Conservation (phyloP, 495 filamentous ascomycete species). For the Choiromyces venosus region DNA sequence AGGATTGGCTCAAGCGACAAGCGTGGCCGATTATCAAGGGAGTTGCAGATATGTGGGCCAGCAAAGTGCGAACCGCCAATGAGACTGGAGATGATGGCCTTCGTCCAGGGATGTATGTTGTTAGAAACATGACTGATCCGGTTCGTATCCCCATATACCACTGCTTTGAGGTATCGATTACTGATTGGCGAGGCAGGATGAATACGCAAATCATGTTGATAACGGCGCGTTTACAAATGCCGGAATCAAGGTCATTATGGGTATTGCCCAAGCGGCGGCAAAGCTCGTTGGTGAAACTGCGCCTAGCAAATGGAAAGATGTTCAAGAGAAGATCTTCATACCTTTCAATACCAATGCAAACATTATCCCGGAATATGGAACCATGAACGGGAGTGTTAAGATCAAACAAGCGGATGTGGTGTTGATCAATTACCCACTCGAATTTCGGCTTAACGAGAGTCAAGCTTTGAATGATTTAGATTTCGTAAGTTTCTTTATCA, state of each 20-base stretch:
- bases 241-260: constrained; percentile 55
- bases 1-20: constrained; percentile 46
- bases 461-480: constrained; percentile 48
- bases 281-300: constrained; percentile 51
- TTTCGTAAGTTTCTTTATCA: constrained; percentile 43
- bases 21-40: constrained; percentile 50
- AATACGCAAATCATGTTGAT: constrained; percentile 66
- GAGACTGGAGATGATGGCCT: constrained; percentile 42
- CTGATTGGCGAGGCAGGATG: constrained; percentile 48
- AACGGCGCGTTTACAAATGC: constrained; percentile 71
- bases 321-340: constrained; percentile 52
- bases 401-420: constrained; percentile 60
- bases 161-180: neutral
- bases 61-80: constrained; percentile 47
- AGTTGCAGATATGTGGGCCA: constrained; percentile 48
- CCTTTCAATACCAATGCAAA: constrained; percentile 49
- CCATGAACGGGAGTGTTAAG: constrained; percentile 53
- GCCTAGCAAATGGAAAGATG: constrained; percentile 52
- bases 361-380: constrained; percentile 63
- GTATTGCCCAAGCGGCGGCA: constrained; percentile 54
- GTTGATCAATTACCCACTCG: constrained; percentile 53
- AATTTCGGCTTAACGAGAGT: constrained; percentile 43
- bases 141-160: constrained; percentile 42
- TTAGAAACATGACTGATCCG: constrained; percentile 72
- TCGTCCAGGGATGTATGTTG: constrained; percentile 43